A percentile compares a stretch with the other conserved stretches of the same genome.
Conservation (phyloP, 2,329 filamentous ascomycete species). For the Xylariaceae sp. region DNA sequence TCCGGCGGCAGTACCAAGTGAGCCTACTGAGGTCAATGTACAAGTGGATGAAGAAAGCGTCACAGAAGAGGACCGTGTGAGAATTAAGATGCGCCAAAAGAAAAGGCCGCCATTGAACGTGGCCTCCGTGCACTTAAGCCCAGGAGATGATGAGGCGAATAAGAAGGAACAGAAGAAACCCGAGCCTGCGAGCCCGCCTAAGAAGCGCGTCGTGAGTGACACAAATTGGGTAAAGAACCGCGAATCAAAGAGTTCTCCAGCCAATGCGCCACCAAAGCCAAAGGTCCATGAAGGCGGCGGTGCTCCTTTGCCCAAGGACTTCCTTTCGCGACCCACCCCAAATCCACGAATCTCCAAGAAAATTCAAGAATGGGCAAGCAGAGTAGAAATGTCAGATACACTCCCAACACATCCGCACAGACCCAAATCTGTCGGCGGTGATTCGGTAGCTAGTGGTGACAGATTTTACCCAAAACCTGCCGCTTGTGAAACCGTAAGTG, state of each 20-base stretch:
- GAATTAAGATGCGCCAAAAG: slow-evolving; percentile 52
- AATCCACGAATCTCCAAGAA: slow-evolving; percentile 57
- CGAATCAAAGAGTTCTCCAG: slow-evolving; percentile 47
- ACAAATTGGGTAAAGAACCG: slow-evolving; percentile 75
- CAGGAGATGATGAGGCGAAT: slow-evolving; percentile 29
- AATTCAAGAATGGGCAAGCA: slow-evolving; percentile 58
- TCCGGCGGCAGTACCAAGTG: slow-evolving; percentile 50
- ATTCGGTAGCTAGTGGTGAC: slow-evolving; percentile 37
- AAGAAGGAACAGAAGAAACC: slow-evolving; percentile 37
- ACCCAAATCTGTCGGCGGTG: slow-evolving; percentile 36
- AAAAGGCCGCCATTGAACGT: slow-evolving; percentile 36
- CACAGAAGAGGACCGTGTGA: slow-evolving; percentile 56
- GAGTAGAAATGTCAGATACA: slow-evolving; percentile 48
- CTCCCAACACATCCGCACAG: slow-evolving; percentile 37
- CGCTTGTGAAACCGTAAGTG: slow-evolving; percentile 21
- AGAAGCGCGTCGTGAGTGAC: slow-evolving; percentile 90
- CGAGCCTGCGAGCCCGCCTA: slow-evolving; percentile 60
- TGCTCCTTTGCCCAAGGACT: slow-evolving; percentile 54
- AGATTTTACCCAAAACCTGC: slow-evolving; percentile 39
- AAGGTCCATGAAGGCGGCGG: slow-evolving; percentile 35
- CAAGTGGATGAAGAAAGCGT: slow-evolving; percentile 58
- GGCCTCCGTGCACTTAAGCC: slow-evolving; percentile 29
- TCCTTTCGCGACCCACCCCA: slow-evolving; percentile 48
- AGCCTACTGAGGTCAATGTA: slow-evolving; percentile 59
- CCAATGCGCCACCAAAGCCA: slow-evolving; percentile 38